Evolutionary conservation across 1,139 yeast genomes (phyloP).

Genomic region (Kluyveromyces marxianus): DNA sequence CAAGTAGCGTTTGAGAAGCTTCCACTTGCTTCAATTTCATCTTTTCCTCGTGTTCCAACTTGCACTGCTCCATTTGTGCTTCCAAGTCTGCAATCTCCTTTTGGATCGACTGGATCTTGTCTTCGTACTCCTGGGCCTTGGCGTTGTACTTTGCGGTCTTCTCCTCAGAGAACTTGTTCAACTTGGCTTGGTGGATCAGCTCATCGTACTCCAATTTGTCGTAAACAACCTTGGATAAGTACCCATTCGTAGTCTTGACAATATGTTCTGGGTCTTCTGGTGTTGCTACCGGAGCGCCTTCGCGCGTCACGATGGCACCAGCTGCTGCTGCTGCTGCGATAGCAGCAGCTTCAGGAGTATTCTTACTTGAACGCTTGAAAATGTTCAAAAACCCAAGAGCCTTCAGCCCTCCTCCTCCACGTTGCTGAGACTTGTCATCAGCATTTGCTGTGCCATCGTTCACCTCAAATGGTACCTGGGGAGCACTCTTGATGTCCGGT

Average conservation of each 20-base stretch:
- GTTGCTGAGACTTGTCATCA: background rate
- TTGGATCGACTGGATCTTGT: slow-evolving; percentile 16
- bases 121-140: slow-evolving; percentile 17
- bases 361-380: slow-evolving; percentile 9
- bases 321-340: slow-evolving; percentile 1
- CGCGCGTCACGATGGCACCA: background rate
- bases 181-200: slow-evolving; percentile 16
- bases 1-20: slow-evolving; percentile 19
- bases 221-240: slow-evolving; percentile 25
- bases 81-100: slow-evolving; percentile 17
- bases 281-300: slow-evolving; percentile 21
- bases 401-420: background rate
- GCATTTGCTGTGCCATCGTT: background rate
- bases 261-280: slow-evolving; percentile 27
- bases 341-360: background rate
- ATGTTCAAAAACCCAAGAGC: slow-evolving; percentile 7
- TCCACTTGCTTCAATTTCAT: slow-evolving; percentile 21
- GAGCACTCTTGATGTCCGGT: slow-evolving; percentile 16
- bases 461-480: slow-evolving; percentile 17
- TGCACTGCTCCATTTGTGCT: slow-evolving; percentile 19
- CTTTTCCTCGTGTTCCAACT: slow-evolving; percentile 20
- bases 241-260: slow-evolving; percentile 23
- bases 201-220: slow-evolving; percentile 24
- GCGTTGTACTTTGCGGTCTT: slow-evolving; percentile 16
- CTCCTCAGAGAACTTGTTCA: slow-evolving; percentile 13